phyloP scores from a whole-genome alignment of 768 basidiomycete genomes.

The Calocybe cyanea region DNA sequence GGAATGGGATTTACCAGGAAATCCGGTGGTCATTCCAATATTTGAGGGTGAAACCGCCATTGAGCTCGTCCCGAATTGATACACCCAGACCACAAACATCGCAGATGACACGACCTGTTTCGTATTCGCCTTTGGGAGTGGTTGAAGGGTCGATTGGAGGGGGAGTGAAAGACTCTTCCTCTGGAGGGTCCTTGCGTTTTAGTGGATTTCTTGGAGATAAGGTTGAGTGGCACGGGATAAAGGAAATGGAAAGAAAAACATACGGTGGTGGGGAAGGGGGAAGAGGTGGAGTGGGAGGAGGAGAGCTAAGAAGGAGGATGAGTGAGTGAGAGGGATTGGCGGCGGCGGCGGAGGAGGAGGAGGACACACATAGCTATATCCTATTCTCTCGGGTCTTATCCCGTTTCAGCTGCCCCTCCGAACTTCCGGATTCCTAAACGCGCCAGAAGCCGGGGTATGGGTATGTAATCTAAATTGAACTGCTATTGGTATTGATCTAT shows the following conservation, averaged over 20 bases:
- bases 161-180: constrained; percentile 12
- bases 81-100: constrained; percentile 58
- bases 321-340: neutral
- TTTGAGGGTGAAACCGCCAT: constrained; percentile 60
- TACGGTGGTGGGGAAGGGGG: neutral
- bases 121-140: constrained; percentile 46
- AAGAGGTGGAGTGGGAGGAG: neutral
- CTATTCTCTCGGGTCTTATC: too few species aligned
- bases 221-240: neutral
- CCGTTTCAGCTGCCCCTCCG: too few species aligned
- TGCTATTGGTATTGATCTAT: too few species aligned
- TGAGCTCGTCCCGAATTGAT: constrained; percentile 62
- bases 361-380: neutral
- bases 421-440: too few species aligned
- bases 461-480: too few species aligned
- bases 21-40: constrained; percentile 68
- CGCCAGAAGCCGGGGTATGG: too few species aligned
- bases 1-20: too few species aligned
- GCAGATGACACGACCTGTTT: constrained; percentile 62
- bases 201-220: constrained; percentile 12
- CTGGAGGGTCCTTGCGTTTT: constrained; percentile 25
- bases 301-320: neutral
- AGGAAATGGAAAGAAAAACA: neutral
- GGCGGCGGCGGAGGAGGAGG: neutral
- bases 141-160: constrained; percentile 6